phyloP scores from a whole-genome alignment of 768 basidiomycete species.

The Lactarius akahatsu region DNA sequence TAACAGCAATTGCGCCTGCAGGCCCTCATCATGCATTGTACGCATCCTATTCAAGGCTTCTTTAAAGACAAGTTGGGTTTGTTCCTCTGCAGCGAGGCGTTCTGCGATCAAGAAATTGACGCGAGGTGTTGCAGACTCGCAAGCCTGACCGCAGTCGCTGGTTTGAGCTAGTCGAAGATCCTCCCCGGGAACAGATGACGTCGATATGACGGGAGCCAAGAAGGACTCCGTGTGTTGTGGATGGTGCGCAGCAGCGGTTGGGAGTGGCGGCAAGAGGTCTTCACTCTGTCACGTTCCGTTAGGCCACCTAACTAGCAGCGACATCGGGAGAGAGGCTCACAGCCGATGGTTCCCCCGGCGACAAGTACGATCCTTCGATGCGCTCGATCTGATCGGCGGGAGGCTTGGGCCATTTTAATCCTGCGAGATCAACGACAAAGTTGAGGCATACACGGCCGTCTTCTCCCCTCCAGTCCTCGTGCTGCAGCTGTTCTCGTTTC shows the following conservation, averaged over 20 bases:
- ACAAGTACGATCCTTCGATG: constrained; percentile 2
- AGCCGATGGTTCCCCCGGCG: constrained; percentile 12
- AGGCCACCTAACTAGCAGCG: constrained; percentile 1
- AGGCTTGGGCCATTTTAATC: constrained; percentile 31
- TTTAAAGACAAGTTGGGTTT: constrained; percentile 7
- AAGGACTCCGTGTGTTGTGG: constrained; percentile 25
- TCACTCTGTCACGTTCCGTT: constrained; percentile 16
- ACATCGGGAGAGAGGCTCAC: constrained; percentile 7
- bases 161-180: constrained; percentile 19
- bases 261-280: constrained; percentile 24
- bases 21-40: constrained; percentile 27
- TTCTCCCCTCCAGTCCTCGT: constrained; percentile 33
- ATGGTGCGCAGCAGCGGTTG: constrained; percentile 26
- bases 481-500: constrained; percentile 34
- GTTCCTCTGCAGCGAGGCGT: constrained; percentile 27
- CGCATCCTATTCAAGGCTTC: constrained; percentile 28
- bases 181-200: constrained; percentile 23
- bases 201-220: constrained; percentile 18
- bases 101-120: constrained; percentile 25
- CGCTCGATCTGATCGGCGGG: not conserved
- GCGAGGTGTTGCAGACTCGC: constrained; percentile 16
- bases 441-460: constrained; percentile 34
- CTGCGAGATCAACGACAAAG: constrained; percentile 35
- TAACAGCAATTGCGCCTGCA: constrained; percentile 20
- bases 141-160: constrained; percentile 20